Conservation (phyloP, 176 grass and related monocot genomes). For the Calamus simplicifolius region DNA sequence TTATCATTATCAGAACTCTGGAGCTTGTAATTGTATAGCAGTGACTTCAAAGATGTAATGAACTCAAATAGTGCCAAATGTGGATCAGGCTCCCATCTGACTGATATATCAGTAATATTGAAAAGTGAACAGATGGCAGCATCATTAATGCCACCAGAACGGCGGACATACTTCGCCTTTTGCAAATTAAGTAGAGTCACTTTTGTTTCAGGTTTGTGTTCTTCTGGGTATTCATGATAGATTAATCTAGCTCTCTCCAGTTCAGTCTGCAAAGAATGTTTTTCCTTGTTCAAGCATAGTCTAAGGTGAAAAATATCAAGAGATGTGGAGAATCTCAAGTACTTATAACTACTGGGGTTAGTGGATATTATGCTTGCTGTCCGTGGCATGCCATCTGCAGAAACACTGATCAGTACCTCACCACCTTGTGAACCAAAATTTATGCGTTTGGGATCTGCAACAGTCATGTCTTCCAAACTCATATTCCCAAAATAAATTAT, state of each 20-base stretch:
- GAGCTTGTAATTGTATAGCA: slow-evolving; percentile 52
- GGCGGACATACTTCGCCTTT: slow-evolving; percentile 83
- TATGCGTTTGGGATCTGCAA: slow-evolving; percentile 84
- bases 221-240: slow-evolving; percentile 56
- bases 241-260: slow-evolving; percentile 50
- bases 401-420: slow-evolving; percentile 49
- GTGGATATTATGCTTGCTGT: slow-evolving; percentile 58
- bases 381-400: slow-evolving; percentile 54
- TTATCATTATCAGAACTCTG: slow-evolving; percentile 46
- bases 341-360: slow-evolving; percentile 41
- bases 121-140: slow-evolving; percentile 67
- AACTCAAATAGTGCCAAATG: slow-evolving; percentile 73
- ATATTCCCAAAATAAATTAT: slow-evolving; percentile 68
- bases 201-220: slow-evolving; percentile 43
- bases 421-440: slow-evolving; percentile 95
- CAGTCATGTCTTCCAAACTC: slow-evolving; percentile 65
- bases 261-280: slow-evolving; percentile 74
- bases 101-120: slow-evolving; percentile 62
- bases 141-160: slow-evolving; percentile 65
- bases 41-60: slow-evolving; percentile 57
- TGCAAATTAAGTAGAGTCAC: slow-evolving; percentile 55
- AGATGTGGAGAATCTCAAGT: slow-evolving; percentile 65
- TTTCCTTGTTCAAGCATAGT: slow-evolving; percentile 75
- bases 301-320: slow-evolving; percentile 59
- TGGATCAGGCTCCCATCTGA: slow-evolving; percentile 81